phyloP scores from a whole-genome alignment of 1,284 basidiomycete species.

The Cystobasidium slooffiae region DNA sequence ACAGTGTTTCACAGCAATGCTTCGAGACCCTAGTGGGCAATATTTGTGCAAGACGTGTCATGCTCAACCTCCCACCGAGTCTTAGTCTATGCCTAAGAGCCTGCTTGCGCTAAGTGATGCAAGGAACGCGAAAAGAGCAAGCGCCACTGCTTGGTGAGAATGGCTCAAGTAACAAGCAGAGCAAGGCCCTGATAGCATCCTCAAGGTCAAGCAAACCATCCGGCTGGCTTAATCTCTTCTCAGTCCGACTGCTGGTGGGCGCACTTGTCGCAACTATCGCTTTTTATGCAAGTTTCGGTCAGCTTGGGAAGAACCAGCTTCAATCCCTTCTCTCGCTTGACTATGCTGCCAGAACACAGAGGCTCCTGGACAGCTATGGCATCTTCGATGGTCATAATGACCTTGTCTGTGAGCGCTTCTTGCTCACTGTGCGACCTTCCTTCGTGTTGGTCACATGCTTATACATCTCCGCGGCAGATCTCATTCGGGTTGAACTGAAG shows the following conservation, averaged over 20 bases:
- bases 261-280: conserved; percentile 1
- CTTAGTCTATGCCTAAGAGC: too few relatives aligned
- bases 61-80: too few relatives aligned
- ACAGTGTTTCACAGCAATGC: too few relatives aligned
- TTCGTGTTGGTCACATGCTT: background rate
- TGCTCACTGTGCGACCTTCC: background rate
- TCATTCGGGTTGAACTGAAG: conserved; percentile 4
- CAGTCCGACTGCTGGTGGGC: background rate
- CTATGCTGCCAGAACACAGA: conserved; percentile 3
- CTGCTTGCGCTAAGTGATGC: too few relatives aligned
- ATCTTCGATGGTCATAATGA: conserved; percentile 15
- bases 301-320: background rate
- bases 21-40: too few relatives aligned
- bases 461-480: background rate
- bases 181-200: background rate
- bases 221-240: background rate
- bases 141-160: background rate
- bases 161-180: background rate
- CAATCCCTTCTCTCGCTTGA: background rate
- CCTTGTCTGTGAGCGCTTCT: background rate
- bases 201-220: background rate
- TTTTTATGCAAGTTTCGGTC: conserved; percentile 2
- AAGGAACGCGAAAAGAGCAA: too few relatives aligned
- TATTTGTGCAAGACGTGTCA: too few relatives aligned
- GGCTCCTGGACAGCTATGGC: background rate